Percentiles rank a stretch among this genome's conserved stretches.
Evolutionary conservation across 2,329 filamentous ascomycete genomes (phyloP).

Genomic region (Diaporthe citrichinensis): DNA sequence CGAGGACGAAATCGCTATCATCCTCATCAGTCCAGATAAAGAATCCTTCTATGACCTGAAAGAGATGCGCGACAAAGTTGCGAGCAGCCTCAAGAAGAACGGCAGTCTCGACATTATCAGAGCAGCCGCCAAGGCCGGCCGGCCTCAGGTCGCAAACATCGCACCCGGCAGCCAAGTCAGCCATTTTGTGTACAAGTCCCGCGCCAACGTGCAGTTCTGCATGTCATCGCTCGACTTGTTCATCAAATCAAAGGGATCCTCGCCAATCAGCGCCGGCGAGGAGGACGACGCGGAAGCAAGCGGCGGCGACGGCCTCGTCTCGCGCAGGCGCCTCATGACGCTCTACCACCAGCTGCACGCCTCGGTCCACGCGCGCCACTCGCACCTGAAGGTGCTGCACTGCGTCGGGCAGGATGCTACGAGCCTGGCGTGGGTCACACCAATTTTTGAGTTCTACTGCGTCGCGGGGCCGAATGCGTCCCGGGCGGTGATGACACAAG

Average conservation of each 20-base stretch:
- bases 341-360: conserved; percentile 90
- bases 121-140: conserved; percentile 77
- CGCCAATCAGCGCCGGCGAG: conserved; percentile 38
- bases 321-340: conserved; percentile 81
- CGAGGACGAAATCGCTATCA: conserved; percentile 86
- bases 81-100: conserved; percentile 80
- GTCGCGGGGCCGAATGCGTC: conserved; percentile 84
- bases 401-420: conserved; percentile 81
- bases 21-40: conserved; percentile 92
- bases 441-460: conserved; percentile 93
- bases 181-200: conserved; percentile 97
- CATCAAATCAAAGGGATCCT: conserved; percentile 59
- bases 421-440: conserved; percentile 91
- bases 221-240: conserved; percentile 86
- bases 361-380: conserved; percentile 85
- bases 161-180: conserved; percentile 84
- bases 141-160: conserved; percentile 80
- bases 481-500: conserved; percentile 79
- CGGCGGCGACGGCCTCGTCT: conserved; percentile 59
- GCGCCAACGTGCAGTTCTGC: conserved; percentile 93
- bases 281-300: conserved; percentile 1
- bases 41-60: conserved; percentile 94
- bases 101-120: conserved; percentile 82
- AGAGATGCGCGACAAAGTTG: conserved; percentile 75
- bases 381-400: conserved; percentile 89